These are phyloP conservation scores for Haplographium delicatum DNA, from an alignment of 495 filamentous ascomycete genomes.

Conservation along the genomic window DNA sequence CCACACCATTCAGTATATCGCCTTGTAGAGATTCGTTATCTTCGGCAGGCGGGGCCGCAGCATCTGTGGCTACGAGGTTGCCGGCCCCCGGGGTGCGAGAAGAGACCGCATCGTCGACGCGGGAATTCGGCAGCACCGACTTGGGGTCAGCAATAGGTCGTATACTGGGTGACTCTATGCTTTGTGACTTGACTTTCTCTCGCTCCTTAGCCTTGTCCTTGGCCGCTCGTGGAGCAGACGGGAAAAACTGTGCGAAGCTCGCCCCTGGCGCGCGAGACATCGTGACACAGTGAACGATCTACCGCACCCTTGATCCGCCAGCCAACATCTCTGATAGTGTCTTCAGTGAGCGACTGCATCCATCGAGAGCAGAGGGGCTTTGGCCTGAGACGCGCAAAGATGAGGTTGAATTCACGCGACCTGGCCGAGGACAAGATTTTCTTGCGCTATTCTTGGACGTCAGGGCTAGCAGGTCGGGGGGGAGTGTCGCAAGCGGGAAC, in stretches of 20 bases:
- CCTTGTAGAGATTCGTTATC: constrained; percentile 53
- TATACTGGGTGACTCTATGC: constrained; percentile 30
- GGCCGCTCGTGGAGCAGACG: constrained; percentile 65
- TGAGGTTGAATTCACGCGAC: constrained; percentile 32
- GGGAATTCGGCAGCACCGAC: constrained; percentile 16
- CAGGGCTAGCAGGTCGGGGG: constrained; percentile 9
- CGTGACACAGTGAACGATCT: constrained; percentile 36
- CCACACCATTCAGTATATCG: constrained; percentile 58
- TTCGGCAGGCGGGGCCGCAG: constrained; percentile 39
- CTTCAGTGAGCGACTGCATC: constrained; percentile 23
- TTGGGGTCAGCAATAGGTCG: constrained; percentile 25
- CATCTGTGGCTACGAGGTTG: constrained; percentile 35
- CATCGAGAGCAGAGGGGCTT: background rate
- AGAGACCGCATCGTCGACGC: constrained; percentile 23
- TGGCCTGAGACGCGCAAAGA: constrained; percentile 11
- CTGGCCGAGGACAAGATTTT: constrained; percentile 33
- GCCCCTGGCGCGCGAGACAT: constrained; percentile 76
- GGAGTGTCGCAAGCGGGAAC: constrained; percentile 21
- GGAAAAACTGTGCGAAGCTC: constrained; percentile 83
- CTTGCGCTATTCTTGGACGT: constrained; percentile 26
- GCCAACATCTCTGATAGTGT: constrained; percentile 48
- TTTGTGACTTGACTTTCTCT: constrained; percentile 38
- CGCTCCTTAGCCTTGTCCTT: constrained; percentile 52
- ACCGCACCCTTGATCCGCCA: constrained; percentile 43
- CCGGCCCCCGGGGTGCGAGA: constrained; percentile 18